Conservation (phyloP, 2,329 filamentous ascomycete genomes). For the Aspergillus texensis region DNA sequence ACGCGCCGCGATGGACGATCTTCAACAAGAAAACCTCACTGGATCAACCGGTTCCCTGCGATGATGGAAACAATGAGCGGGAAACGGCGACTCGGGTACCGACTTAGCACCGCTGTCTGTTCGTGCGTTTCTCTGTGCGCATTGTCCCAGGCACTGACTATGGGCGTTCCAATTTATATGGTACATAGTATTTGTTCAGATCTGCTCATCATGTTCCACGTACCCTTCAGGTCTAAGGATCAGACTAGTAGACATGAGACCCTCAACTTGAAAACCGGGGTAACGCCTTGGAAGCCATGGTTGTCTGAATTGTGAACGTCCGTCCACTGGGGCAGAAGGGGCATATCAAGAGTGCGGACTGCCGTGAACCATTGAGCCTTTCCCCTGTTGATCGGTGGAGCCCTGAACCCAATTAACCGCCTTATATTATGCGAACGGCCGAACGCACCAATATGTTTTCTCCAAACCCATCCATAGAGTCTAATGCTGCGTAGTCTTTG, state of each 20-base stretch:
- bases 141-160: background rate
- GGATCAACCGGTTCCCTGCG: constrained; percentile 15
- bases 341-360: background rate
- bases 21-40: constrained; percentile 13
- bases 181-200: background rate
- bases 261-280: constrained; percentile 7
- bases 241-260: background rate
- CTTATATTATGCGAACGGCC: background rate
- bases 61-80: constrained; percentile 3
- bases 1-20: constrained; percentile 26
- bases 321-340: background rate
- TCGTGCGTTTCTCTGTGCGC: background rate
- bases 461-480: background rate
- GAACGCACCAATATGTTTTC: background rate
- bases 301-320: background rate
- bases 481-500: background rate
- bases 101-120: background rate
- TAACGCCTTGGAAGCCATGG: background rate
- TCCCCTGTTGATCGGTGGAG: constrained; percentile 29
- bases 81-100: background rate
- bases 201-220: background rate
- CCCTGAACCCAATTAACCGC: constrained; percentile 8
- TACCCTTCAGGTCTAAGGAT: background rate
- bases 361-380: background rate
- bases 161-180: background rate